Evolutionary conservation across 371 early-diverging fungal species (phyloP), one percentile per base, ranked within the genome.

Genomic region (Massospora cicadina): DNA sequence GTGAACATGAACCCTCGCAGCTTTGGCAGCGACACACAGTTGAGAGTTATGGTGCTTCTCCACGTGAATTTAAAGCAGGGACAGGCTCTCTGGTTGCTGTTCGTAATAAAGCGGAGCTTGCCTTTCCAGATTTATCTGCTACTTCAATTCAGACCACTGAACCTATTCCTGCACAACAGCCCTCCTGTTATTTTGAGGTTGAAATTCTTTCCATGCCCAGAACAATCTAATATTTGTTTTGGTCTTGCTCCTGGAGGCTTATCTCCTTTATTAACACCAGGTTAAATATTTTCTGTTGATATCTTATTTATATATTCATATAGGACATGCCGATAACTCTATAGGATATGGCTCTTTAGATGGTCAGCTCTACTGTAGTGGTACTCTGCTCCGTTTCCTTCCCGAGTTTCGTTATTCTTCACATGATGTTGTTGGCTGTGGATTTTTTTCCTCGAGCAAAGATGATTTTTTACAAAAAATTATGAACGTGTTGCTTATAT

Each of bases 291-390:
- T n/a, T n/a, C 53, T 26, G 23, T 25, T 2, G 25, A 31, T 23
- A 13, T 33, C 7, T 21, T n/a, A 10, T n/a, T 62, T 62, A 28
- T 62, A 29, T 25, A 33, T 7, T 2, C 23, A 24, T 62, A 23
- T 33, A 62, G 62, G 62, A 21, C 43, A 62, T 33, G 30, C 33
- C 17, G 24, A 23, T 13, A 24, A 28, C 26, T 62, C 62, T 7
- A 43, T 62, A n/a, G 62, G 62, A 10, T 62, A 62, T 33, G 32
- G 62, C 10, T 62, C 62, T 5, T 23, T 62, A 31, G 62, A 62
- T 33, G 62, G 62, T 25, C 62, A 62, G 43, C 62, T 62, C 53
- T 62, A 62, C 25, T 31, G 24, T 17, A 30, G 43, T 13, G 32
- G 62, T 33, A 21, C 13, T 23, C 33, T 62, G 2, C 33, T 23